phyloP scores from a whole-genome alignment of 2,329 filamentous ascomycete genomes.

The Sporothrix humicola region DNA sequence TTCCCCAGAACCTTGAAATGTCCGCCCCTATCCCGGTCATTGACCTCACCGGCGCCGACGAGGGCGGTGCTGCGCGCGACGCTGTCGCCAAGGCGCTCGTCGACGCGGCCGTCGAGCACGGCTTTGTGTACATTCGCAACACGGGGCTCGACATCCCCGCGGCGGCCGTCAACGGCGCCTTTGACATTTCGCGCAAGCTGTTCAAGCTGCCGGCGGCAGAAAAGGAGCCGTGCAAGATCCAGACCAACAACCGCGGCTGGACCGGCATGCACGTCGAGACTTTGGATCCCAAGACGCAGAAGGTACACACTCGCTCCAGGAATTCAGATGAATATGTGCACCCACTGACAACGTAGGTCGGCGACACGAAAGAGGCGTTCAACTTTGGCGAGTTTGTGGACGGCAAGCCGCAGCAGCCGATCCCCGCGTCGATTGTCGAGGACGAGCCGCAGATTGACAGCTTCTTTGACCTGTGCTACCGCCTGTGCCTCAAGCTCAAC shows the following conservation, averaged over 20 bases:
- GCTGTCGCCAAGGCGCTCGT: constrained; percentile 72
- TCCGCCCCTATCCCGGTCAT: constrained; percentile 74
- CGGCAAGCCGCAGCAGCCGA: constrained; percentile 74
- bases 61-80: constrained; percentile 41
- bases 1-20: constrained; percentile 38
- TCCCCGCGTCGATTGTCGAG: constrained; percentile 68
- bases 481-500: constrained; percentile 74
- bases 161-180: constrained; percentile 71
- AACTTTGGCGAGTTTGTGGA: constrained; percentile 82
- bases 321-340: not conserved
- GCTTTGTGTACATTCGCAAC: constrained; percentile 89
- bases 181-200: constrained; percentile 73
- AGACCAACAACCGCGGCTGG: constrained; percentile 86
- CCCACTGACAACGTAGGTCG: constrained; percentile 57
- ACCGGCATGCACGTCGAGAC: constrained; percentile 86
- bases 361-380: constrained; percentile 94
- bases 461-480: constrained; percentile 74
- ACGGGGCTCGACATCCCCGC: constrained; percentile 70
- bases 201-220: constrained; percentile 73
- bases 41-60: constrained; percentile 70
- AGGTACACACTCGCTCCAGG: constrained; percentile 54
- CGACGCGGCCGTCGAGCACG: constrained; percentile 78
- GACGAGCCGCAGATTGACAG: constrained; percentile 65
- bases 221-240: constrained; percentile 76
- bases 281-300: constrained; percentile 81